Percentiles rank a stretch among this genome's conserved stretches.
Evolutionary conservation across 2,329 filamentous ascomycete genomes (phyloP).

Genomic region (Bisporella sp.): DNA sequence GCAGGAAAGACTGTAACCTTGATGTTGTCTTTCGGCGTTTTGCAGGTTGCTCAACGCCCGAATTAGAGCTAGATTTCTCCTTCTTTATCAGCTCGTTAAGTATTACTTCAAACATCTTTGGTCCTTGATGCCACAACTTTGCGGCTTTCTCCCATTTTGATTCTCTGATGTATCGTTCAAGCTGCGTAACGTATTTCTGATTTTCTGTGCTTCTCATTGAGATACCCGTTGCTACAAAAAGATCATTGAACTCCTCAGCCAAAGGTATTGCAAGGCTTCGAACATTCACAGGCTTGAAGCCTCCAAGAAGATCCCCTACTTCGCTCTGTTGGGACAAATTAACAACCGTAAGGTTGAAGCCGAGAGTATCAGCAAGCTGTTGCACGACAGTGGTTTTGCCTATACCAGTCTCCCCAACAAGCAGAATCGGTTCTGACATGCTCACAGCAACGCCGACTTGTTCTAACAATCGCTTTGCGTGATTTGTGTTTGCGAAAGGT

Average conservation of each 20-base stretch:
- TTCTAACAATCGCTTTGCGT: constrained; percentile 79
- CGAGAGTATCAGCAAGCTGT: constrained; percentile 76
- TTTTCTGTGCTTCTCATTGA: constrained; percentile 75
- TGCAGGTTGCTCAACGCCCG: constrained; percentile 51
- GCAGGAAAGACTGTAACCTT: constrained; percentile 56
- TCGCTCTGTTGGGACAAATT: constrained; percentile 98
- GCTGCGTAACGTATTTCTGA: constrained; percentile 73
- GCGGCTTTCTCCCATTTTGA: constrained; percentile 83
- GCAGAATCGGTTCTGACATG: constrained; percentile 78
- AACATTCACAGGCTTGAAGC: constrained; percentile 92
- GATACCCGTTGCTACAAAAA: constrained; percentile 80
- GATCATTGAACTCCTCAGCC: constrained; percentile 86
- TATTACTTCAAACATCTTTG: constrained; percentile 76
- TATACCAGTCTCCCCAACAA: constrained; percentile 98
- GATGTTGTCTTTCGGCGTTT: constrained; percentile 63
- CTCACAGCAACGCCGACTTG: constrained; percentile 79
- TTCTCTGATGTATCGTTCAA: constrained; percentile 72
- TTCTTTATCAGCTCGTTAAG: constrained; percentile 46
- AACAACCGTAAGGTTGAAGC: constrained; percentile 82
- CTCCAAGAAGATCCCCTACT: constrained; percentile 88
- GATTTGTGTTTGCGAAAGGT: constrained; percentile 82
- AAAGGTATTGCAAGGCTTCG: constrained; percentile 81
- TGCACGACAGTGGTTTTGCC: constrained; percentile 97
- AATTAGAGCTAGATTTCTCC: constrained; percentile 28
- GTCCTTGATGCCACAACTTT: constrained; percentile 81